These are phyloP conservation scores for Fusarium penzigii DNA, from an alignment of 2,329 filamentous ascomycete genomes.

Conservation along the genomic window DNA sequence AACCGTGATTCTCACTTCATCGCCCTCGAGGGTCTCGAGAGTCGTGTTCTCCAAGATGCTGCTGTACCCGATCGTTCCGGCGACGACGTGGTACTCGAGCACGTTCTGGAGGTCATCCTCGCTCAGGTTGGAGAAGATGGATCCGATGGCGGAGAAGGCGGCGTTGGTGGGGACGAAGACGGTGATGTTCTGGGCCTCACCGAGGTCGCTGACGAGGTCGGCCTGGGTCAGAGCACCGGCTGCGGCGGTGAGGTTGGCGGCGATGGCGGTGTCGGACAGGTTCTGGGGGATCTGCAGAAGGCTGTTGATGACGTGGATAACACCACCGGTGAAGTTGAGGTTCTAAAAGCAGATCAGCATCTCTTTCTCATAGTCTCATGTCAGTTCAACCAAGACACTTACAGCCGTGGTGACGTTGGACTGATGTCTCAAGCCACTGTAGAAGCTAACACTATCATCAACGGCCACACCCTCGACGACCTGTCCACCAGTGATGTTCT, in stretches of 20 bases:
- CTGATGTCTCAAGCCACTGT: constrained; percentile 41
- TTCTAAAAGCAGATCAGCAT: constrained; percentile 28
- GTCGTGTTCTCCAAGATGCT: constrained; percentile 27
- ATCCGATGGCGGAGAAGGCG: constrained; percentile 58
- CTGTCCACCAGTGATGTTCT: constrained; percentile 46
- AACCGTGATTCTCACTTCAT: constrained; percentile 45
- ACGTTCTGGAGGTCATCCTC: constrained; percentile 48
- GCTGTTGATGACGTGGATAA: constrained; percentile 51
- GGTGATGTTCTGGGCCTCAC: constrained; percentile 43
- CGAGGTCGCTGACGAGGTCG: constrained; percentile 27
- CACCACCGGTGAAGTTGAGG: constrained; percentile 46
- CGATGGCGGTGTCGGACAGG: constrained; percentile 33
- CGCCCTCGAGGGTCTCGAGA: constrained; percentile 26
- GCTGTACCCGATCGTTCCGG: constrained; percentile 45
- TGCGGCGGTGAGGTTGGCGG: constrained; percentile 21
- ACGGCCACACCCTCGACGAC: constrained; percentile 40
- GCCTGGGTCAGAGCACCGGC: constrained; percentile 27
- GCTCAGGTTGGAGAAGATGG: constrained; percentile 45
- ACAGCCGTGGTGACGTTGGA: constrained; percentile 38
- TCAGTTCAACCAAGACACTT: constrained; percentile 3
- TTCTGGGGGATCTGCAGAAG: constrained; percentile 40
- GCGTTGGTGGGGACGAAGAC: constrained; percentile 62
- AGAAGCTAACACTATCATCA: constrained; percentile 48
- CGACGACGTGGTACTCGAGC: constrained; percentile 63
- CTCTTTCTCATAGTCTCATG: neutral